A percentile compares a stretch with the other conserved stretches of the same genome.
These are phyloP conservation scores for Ophiostoma sp. DNA, from an alignment of 2,329 filamentous ascomycete genomes.

Conservation along the genomic window DNA sequence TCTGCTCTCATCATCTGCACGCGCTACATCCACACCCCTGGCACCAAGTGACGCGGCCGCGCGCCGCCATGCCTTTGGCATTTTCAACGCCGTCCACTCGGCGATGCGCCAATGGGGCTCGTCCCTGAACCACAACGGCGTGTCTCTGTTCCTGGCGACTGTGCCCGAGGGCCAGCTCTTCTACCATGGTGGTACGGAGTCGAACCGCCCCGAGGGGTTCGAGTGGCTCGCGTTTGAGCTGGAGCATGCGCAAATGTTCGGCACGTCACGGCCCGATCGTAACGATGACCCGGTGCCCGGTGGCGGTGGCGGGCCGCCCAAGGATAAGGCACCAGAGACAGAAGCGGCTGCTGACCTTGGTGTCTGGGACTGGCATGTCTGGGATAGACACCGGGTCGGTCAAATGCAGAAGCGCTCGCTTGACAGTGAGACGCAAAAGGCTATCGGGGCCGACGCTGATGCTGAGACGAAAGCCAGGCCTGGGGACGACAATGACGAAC, in stretches of 20 bases:
- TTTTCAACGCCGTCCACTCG: slow-evolving; percentile 69
- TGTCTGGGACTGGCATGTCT: slow-evolving; percentile 8
- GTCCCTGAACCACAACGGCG: slow-evolving; percentile 67
- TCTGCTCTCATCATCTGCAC: background rate
- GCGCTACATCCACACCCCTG: slow-evolving; percentile 27
- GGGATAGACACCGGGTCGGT: background rate
- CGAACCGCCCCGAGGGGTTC: slow-evolving; percentile 41
- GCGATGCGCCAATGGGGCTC: slow-evolving; percentile 71
- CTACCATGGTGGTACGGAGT: slow-evolving; percentile 56
- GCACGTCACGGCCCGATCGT: background rate
- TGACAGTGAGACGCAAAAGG: background rate
- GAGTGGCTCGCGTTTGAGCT: slow-evolving; percentile 75
- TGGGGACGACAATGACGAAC: background rate
- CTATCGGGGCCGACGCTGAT: background rate
- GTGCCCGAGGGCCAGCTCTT: slow-evolving; percentile 60
- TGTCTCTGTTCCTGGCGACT: slow-evolving; percentile 62
- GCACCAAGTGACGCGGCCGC: slow-evolving; percentile 38
- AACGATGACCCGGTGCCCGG: background rate
- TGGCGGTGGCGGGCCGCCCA: background rate
- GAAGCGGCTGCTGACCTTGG: background rate
- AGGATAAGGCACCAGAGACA: background rate
- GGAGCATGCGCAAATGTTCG: slow-evolving; percentile 64
- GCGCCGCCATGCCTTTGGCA: slow-evolving; percentile 51
- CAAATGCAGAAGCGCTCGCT: background rate
- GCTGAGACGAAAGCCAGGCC: background rate